Percentiles rank a stretch among this genome's conserved stretches.
Evolutionary conservation across 305 asterid genomes (phyloP).

Genomic region (Fraxinus ornus): DNA sequence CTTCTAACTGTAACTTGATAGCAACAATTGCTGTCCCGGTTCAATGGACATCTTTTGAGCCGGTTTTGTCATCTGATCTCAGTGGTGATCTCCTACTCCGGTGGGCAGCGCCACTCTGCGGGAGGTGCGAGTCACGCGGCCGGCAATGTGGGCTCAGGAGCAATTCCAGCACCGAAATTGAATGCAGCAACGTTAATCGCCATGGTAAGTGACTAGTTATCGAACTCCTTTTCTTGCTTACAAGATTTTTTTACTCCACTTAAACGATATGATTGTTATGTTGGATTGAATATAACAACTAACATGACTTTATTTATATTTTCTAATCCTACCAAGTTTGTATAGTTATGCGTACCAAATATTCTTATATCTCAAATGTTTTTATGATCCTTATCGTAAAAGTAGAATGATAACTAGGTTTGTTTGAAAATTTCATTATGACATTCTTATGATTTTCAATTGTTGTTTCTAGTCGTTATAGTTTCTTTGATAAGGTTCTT

Average conservation of each 20-base stretch:
- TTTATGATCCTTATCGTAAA: background rate
- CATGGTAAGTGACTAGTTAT: constrained; percentile 21
- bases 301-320: background rate
- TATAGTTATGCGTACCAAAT: background rate
- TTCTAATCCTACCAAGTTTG: too few relatives aligned
- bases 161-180: constrained; percentile 19
- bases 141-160: constrained; percentile 39
- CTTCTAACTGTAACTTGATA: constrained; percentile 31
- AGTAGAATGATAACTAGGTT: too few relatives aligned
- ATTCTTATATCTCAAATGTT: background rate
- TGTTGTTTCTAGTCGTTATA: background rate
- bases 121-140: constrained; percentile 44
- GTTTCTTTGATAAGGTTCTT: background rate
- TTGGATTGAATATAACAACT: background rate
- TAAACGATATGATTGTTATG: background rate
- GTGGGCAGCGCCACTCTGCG: constrained; percentile 47
- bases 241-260: background rate
- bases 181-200: constrained; percentile 31
- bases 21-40: constrained; percentile 50
- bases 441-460: background rate
- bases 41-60: constrained; percentile 35
- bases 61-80: constrained; percentile 45
- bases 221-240: background rate
- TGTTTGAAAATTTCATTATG: background rate
- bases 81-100: constrained; percentile 35